These are phyloP conservation scores for Calonectria hongkongensis DNA, from an alignment of 2,329 filamentous ascomycete species.

Conservation along the genomic window DNA sequence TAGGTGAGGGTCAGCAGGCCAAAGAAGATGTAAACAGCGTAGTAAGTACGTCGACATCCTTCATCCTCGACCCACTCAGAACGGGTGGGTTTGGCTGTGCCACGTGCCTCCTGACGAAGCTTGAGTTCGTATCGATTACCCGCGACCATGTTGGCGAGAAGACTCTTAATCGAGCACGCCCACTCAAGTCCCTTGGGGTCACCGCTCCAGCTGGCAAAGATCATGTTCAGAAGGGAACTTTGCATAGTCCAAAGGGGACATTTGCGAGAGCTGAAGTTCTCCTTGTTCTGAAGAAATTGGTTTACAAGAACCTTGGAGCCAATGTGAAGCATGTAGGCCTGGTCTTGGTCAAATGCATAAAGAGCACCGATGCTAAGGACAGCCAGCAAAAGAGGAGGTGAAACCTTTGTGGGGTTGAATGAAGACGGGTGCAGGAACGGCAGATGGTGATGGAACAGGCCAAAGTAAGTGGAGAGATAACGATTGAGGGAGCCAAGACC, in stretches of 20 bases:
- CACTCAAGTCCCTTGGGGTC: constrained; percentile 98
- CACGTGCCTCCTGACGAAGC: constrained; percentile 91
- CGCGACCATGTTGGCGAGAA: constrained; percentile 98
- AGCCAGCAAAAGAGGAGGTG: constrained; percentile 89
- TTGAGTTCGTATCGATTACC: constrained; percentile 98
- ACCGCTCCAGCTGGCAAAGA: constrained; percentile 99
- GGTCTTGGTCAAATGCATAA: constrained; percentile 97
- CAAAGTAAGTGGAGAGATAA: constrained; percentile 96
- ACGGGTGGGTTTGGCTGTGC: constrained; percentile 83
- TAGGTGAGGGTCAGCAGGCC: constrained; percentile 95
- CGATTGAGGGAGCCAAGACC: constrained; percentile 88
- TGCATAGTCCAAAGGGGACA: constrained; percentile 99
- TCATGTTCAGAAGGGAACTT: constrained; percentile 96
- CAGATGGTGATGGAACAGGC: constrained; percentile 96
- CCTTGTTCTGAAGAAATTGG: constrained; percentile 97
- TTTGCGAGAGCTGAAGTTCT: constrained; percentile 98
- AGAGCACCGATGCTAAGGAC: constrained; percentile 96
- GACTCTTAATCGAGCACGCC: constrained; percentile 99
- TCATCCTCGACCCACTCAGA: constrained; percentile 98
- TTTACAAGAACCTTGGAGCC: constrained; percentile 98
- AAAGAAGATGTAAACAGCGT: constrained; percentile 99
- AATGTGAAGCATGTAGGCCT: constrained; percentile 97
- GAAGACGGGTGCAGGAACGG: constrained; percentile 96
- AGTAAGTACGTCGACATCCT: constrained; percentile 96
- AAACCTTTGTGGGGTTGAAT: constrained; percentile 86